Evolutionary conservation across 148 eudicot species (phyloP).

Genomic region (Camellia sinensis): DNA sequence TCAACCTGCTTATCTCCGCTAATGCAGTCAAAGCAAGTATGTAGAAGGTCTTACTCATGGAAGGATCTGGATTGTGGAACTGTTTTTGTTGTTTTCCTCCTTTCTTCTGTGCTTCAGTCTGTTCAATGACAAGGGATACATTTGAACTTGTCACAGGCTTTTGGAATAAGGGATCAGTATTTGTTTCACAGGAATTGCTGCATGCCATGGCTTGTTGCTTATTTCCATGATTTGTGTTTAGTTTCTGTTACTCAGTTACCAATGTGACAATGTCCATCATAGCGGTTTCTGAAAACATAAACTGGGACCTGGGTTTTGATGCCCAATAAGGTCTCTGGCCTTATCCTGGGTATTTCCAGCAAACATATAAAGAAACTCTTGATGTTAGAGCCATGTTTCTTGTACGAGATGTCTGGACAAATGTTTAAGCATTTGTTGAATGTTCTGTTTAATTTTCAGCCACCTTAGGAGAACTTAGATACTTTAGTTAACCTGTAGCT

Average conservation of each 20-base stretch:
- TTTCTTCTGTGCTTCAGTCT: not conserved
- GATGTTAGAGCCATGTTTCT: not conserved
- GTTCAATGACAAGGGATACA: not conserved
- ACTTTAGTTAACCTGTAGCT: not conserved
- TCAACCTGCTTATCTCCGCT: constrained; percentile 87
- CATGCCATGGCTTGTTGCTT: not conserved
- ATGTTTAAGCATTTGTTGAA: not conserved
- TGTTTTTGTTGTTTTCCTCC: not conserved
- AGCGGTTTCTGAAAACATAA: not conserved
- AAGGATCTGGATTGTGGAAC: not conserved
- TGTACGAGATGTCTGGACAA: not conserved
- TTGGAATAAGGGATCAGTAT: constrained; percentile 5
- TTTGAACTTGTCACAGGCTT: not conserved
- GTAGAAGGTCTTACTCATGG: not conserved
- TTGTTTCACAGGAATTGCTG: not conserved
- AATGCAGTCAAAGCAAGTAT: constrained; percentile 87
- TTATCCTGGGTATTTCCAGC: not conserved
- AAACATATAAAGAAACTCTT: not conserved
- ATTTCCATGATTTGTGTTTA: not conserved
- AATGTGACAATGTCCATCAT: not conserved
- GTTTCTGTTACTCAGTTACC: not conserved
- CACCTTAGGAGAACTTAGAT: not conserved
- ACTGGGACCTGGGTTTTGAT: not conserved
- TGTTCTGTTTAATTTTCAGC: not conserved
- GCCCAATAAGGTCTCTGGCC: not conserved